Base-by-base conservation (phyloP, 2,329 filamentous ascomycete species). In the Lachnellula occidentalis region DNA sequence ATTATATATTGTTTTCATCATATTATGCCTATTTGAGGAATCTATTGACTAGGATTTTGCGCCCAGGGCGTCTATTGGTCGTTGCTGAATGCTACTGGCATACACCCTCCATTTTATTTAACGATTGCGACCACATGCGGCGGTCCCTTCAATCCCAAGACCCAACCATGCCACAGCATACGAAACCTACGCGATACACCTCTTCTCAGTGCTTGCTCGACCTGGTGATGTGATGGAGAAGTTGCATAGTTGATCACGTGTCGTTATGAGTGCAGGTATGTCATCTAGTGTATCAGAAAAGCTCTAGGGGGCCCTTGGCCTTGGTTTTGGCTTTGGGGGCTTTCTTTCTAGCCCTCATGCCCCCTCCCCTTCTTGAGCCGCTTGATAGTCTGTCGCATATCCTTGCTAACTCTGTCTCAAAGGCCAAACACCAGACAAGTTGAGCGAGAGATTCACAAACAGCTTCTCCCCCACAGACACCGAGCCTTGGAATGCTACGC, bases 401-500 rank as follows among this genome's bases (percentile, higher is more conserved):
- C 56, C 59, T 58, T 61, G 60, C 63, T 66, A 57, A 66, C 54
- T 48, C 53, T 50, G 53, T 55, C 51, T 54, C 51, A 36, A 65
- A 64, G 62, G 57, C 60, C 60, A 59, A 57, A 58, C 58, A 56
- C 58, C 58, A 56, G 61, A 63, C 47, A 60, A 55, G 54, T 54
- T 60, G 54, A 58, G 58, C 55, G 66, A 67, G 53, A 58, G 64
- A 54, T 56, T 61, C 56, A 59, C 59, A 47, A 58, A 48, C 55
- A 59, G 47, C 49, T 58, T 61, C 50, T 59, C 60, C 27, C 63
- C 64, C 37, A 60, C 64, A 53, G 62, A 64, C 42, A 56, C 64
- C 53, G 65, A 67, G 42, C 54, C 61, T 54, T 64, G 61, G 62
- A 62, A 64, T 59, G 58, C 63, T 34, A 64, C 65, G 11, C 57